phyloP scores from a whole-genome alignment of 306 rosid genomes.

The Pachyrhizus erosus region DNA sequence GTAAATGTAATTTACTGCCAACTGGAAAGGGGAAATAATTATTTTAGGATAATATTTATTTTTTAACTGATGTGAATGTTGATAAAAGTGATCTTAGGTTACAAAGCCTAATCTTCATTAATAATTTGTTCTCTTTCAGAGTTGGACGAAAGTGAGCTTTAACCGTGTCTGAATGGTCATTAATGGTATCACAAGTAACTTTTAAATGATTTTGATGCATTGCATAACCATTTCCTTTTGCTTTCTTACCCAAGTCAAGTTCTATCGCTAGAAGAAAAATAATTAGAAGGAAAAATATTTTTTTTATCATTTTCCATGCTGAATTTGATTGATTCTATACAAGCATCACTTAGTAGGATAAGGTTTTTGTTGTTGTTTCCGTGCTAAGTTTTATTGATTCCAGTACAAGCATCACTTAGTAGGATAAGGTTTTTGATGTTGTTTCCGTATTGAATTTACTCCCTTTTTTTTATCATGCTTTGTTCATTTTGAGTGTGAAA shows the following conservation, averaged over 20 bases:
- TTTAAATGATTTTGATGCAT: constrained; percentile 9
- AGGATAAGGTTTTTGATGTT: neutral
- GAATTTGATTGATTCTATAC: neutral
- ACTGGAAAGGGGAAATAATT: neutral
- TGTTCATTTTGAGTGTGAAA: constrained; percentile 26
- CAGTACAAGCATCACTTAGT: neutral
- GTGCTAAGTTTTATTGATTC: neutral
- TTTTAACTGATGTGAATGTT: constrained; percentile 24
- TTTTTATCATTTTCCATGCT: neutral
- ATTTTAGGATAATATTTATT: constrained; percentile 20
- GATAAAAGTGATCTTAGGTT: constrained; percentile 10
- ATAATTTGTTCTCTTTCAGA: neutral
- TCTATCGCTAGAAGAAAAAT: constrained; percentile 6
- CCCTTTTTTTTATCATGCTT: neutral
- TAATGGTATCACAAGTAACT: constrained; percentile 21
- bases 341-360: neutral
- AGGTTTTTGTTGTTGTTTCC: neutral
- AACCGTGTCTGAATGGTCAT: constrained; percentile 27
- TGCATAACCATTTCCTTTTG: constrained; percentile 1
- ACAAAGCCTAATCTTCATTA: constrained; percentile 17
- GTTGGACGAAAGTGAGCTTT: neutral
- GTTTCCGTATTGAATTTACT: neutral
- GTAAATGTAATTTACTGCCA: constrained; percentile 30
- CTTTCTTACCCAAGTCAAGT: neutral
- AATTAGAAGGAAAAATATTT: neutral